Evolutionary conservation across 108 stramenopile species (phyloP).

Genomic region (Thalassiosira profunda): DNA sequence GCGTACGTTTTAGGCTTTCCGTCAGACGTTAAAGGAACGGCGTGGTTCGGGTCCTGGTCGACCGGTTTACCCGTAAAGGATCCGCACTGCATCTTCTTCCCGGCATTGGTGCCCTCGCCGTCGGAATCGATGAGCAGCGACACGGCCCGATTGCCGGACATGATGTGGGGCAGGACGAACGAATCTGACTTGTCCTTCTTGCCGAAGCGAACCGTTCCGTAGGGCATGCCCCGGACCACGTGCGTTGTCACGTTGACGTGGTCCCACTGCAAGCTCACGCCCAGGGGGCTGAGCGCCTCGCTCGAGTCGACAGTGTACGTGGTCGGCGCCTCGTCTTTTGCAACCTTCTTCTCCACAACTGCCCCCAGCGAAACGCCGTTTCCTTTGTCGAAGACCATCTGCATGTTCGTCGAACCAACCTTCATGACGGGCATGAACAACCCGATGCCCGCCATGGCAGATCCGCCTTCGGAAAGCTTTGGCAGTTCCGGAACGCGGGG

Average conservation of each 20-base stretch:
- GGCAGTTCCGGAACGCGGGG: constrained; percentile 54
- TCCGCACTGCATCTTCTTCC: constrained; percentile 34
- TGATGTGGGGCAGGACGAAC: constrained; percentile 62
- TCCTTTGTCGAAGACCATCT: constrained; percentile 45
- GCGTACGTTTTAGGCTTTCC: constrained; percentile 25
- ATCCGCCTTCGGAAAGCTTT: constrained; percentile 12
- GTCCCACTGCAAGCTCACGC: constrained; percentile 75
- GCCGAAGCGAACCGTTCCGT: constrained; percentile 65
- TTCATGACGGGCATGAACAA: constrained; percentile 46
- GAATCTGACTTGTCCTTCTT: constrained; percentile 3
- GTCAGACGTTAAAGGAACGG: constrained; percentile 25
- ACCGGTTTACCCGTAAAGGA: constrained; percentile 36
- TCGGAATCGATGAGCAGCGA: constrained; percentile 40
- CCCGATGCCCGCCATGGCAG: constrained; percentile 69
- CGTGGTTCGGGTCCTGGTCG: constrained; percentile 28
- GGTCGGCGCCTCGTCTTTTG: constrained; percentile 10
- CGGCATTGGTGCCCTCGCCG: background rate
- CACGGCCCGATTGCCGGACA: constrained; percentile 44
- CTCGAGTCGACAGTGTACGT: constrained; percentile 34
- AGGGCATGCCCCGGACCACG: constrained; percentile 92
- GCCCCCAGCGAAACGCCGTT: constrained; percentile 38
- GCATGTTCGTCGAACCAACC: constrained; percentile 29
- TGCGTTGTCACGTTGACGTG: constrained; percentile 71
- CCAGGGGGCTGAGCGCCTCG: constrained; percentile 53
- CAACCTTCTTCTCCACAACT: background rate